Base-by-base conservation (phyloP, 805 yeast genomes). In the Ogataea trehaloabstinens region DNA sequence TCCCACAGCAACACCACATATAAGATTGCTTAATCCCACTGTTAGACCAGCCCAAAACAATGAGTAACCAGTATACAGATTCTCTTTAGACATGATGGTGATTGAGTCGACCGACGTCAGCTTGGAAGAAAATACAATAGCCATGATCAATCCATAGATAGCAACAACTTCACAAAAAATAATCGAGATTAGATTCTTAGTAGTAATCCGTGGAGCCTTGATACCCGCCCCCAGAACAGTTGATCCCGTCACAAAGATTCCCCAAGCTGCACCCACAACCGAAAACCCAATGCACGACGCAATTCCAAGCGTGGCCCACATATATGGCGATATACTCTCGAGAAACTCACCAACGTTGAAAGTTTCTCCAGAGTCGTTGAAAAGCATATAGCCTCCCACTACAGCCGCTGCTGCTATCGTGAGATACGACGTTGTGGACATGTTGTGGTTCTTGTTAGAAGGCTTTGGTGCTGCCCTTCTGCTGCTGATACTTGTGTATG, bases 151-250 rank as follows among this genome's bases (percentile, higher is more conserved):
- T 3, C 99, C 99, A 61, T 93, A 93, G 61, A 93, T 93, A 50
- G 99, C 99, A 40, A 93, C 99, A 53, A 93, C 99, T 69, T 93
- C 99, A 74, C 99, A 93, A 73, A 93, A 93, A 68, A 93, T 95
- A 63, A 93, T 93, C 29, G 95, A 85, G 49, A 93, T 95, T 61
- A 93, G 77, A 64, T 93, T 93, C 73, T 93, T 93, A 39, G 99
- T 93, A 31, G 98, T 90, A 60, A 93, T 95, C 61, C 98, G 75
- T 37, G 99, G 99, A 11, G 96, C 93, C 64, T 86, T 86, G 44
- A 93, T 97, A 71, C 99, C 99, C 3, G 99, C 99, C 53, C 99
- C 99, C 46, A 93, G 68, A 52, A 93, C 86, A 20, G 96, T 80
- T 1, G 96, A 74, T 28, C 99, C 99, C 2, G 98, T 91, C 45